Conservation (phyloP, 192 early-diverging fungal genomes). For the Dissophora globulifera region DNA sequence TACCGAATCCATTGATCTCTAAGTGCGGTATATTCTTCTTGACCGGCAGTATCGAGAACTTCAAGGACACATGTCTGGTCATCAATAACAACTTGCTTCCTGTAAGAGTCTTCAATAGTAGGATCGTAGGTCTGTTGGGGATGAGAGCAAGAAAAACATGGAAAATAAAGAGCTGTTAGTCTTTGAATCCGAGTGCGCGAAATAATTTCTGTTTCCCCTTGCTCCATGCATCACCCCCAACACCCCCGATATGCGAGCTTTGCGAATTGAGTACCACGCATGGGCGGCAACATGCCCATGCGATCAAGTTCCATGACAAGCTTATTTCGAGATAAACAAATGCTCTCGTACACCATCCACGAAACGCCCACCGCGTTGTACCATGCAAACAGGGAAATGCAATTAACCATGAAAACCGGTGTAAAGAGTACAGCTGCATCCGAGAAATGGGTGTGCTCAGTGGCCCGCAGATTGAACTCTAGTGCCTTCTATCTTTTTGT, state of each 20-base stretch:
- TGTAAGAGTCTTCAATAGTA: conserved; percentile 98
- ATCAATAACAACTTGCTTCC: conserved; percentile 98
- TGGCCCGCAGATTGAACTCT: no score
- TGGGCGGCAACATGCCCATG: neutral
- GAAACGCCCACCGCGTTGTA: neutral
- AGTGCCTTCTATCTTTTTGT: no score
- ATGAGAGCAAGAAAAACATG: neutral
- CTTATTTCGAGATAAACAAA: conserved; percentile 1
- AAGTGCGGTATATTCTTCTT: conserved; percentile 83
- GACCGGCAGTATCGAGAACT: conserved; percentile 96
- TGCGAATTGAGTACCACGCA: neutral
- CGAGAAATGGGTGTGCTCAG: no score
- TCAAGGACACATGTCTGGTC: conserved; percentile 96
- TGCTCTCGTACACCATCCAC: conserved; percentile 13
- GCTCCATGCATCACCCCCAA: neutral
- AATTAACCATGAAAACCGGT: conserved; percentile 13
- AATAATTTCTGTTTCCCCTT: neutral
- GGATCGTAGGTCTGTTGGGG: conserved; percentile 93
- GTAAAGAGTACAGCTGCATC: no score
- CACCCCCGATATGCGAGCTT: neutral
- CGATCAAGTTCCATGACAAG: neutral
- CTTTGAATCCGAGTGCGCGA: neutral
- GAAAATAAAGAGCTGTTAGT: neutral
- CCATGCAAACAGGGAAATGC: neutral
- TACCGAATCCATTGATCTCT: conserved; percentile 86